Evolutionary conservation across 2,329 filamentous ascomycete species (phyloP).

Genomic region (Aspergillus pseudonomiae): DNA sequence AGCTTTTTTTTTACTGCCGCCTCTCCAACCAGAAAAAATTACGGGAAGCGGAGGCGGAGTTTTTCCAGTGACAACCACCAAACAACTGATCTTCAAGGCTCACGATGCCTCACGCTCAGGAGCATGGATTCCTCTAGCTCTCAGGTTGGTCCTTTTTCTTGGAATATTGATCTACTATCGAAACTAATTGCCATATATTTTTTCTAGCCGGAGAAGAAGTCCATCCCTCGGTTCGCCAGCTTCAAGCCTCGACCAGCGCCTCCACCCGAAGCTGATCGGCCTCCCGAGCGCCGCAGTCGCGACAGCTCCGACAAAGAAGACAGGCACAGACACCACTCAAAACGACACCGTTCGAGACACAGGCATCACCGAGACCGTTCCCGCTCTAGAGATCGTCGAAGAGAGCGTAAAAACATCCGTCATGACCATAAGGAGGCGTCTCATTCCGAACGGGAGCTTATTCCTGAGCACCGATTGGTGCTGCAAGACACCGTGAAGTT

Average conservation of each 20-base stretch:
- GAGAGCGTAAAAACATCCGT: conserved; percentile 18
- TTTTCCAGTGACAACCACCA: conserved; percentile 25
- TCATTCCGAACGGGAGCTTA: conserved; percentile 12
- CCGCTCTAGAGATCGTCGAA: conserved; percentile 24
- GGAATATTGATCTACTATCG: neutral
- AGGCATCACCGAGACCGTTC: conserved; percentile 29
- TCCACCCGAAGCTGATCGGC: conserved; percentile 25
- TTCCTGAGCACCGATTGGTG: conserved; percentile 7
- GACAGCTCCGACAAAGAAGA: conserved; percentile 25
- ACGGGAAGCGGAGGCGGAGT: conserved; percentile 28
- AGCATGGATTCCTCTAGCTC: conserved; percentile 41
- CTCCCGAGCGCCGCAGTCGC: conserved; percentile 23
- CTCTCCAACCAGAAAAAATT: conserved; percentile 20
- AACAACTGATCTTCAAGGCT: conserved; percentile 1
- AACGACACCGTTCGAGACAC: conserved; percentile 22
- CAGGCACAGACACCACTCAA: conserved; percentile 25
- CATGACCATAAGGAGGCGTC: conserved; percentile 16
- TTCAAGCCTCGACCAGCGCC: conserved; percentile 61
- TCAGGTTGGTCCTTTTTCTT: conserved; percentile 33
- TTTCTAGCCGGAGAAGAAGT: conserved; percentile 37
- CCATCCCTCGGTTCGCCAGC: conserved; percentile 72
- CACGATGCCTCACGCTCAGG: conserved; percentile 23
- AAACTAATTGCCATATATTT: neutral
- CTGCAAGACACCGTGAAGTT: conserved; percentile 19
- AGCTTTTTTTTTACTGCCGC: conserved; percentile 40